Base-by-base conservation (phyloP, 139 green algal genomes). In the Trebouxia sp. region DNA sequence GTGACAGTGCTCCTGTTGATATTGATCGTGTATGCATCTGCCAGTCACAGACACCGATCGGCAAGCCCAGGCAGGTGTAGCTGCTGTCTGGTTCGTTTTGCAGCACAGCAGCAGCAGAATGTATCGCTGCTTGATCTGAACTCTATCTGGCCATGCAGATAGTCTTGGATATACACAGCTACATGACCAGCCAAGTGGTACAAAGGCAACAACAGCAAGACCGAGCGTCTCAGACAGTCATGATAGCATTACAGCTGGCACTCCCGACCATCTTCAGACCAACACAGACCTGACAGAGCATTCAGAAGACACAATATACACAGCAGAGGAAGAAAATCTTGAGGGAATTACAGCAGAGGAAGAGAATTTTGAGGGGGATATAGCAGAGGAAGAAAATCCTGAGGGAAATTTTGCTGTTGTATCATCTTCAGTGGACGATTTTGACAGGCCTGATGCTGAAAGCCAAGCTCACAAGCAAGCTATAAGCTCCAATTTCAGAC, bases 31-130 rank as follows among this genome's bases (percentile, higher is more conserved):
- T 43, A 43, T 45, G 62, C 35, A 45, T 32, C 62, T 72, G 62
- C 35, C 32, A 72, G 62, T 43, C 62, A 72, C 11, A 72, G 62
- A 26, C 62, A 72, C 11, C 32, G 26, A 28, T 42, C 62, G 28
- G 15, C 62, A 72, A 72, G 62, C 32, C 35, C 32, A 72, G 62
- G 62, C 62, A 72, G 62, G 62, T 72, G 62, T 17, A 72, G 35
- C 2, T 26, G n/a, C n/a, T n/a, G n/a, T n/a, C 10, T 45, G 5
- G 4, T 7, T 72, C 4, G 20, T 26, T 53, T 17, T 53, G 47
- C 47, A 53, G 15, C 47, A 53, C 20, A 17, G 20, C 47, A 26
- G 47, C 47, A 1, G 47, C 47, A 17, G 14, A 53, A 26, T 53
- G 47, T 17, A 53, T 14, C 47, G 14, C 47, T 53, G 47, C 47